A percentile compares a stretch with the other conserved stretches of the same genome.
These are phyloP conservation scores for Mucor mucedo DNA, from an alignment of 371 early-diverging fungal genomes.

Conservation along the genomic window DNA sequence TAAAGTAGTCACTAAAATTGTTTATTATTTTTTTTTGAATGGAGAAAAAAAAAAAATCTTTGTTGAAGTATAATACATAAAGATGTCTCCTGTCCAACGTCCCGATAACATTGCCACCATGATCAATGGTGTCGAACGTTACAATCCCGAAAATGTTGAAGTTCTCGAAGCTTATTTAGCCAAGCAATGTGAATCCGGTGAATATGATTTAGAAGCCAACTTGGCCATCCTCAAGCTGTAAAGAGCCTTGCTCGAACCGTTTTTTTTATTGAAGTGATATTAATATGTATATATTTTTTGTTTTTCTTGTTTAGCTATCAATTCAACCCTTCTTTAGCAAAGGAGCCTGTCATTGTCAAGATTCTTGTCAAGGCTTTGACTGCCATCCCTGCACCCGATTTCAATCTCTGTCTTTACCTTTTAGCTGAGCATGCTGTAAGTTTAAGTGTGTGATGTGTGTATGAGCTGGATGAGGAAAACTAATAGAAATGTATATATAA, in stretches of 20 bases:
- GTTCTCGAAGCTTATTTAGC: constrained; percentile 83
- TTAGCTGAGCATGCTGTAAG: constrained; percentile 76
- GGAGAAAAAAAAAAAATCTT: background rate
- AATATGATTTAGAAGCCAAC: constrained; percentile 89
- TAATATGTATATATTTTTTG: background rate
- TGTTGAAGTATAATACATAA: background rate
- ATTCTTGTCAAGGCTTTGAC: constrained; percentile 85
- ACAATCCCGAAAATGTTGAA: constrained; percentile 87
- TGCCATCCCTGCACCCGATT: constrained; percentile 86
- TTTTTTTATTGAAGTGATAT: background rate
- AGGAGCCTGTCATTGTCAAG: constrained; percentile 71
- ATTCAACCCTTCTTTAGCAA: constrained; percentile 83
- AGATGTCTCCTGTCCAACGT: constrained; percentile 47
- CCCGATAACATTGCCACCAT: constrained; percentile 78
- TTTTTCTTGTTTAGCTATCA: constrained; percentile 67
- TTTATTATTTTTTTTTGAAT: constrained; percentile 1
- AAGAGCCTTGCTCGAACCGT: constrained; percentile 12
- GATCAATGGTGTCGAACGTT: constrained; percentile 83
- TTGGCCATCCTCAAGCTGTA: constrained; percentile 90
- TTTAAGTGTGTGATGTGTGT: background rate
- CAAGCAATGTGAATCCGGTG: constrained; percentile 75
- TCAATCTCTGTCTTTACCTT: constrained; percentile 86
- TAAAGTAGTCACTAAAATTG: background rate
- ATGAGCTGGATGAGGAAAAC: background rate
- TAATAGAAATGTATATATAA: background rate